These are phyloP conservation scores for Tulasnella calospora DNA, from an alignment of 768 basidiomycete species.

Conservation along the genomic window DNA sequence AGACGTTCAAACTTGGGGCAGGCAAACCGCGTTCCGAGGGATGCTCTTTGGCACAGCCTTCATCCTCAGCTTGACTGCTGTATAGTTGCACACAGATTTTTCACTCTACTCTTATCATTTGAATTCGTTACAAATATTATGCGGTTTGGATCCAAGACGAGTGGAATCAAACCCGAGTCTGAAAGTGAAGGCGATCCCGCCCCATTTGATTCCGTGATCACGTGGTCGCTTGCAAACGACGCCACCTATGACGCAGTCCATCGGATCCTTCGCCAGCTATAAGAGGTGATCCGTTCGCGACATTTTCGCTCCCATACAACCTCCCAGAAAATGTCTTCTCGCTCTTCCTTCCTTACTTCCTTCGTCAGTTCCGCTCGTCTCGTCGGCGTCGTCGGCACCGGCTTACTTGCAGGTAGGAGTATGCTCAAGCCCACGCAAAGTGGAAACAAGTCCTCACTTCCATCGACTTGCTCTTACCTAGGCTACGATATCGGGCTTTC, in stretches of 20 bases:
- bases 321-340: background rate
- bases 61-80: background rate
- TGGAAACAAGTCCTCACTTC: background rate
- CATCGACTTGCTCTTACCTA: background rate
- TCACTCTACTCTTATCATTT: too few relatives aligned
- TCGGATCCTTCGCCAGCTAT: background rate
- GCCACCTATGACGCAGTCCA: constrained; percentile 1
- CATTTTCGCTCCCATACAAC: background rate
- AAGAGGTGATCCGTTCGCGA: background rate
- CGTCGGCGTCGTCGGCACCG: constrained; percentile 5
- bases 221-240: background rate
- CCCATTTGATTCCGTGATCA: background rate
- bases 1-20: background rate
- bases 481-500: background rate
- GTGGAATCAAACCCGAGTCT: too few relatives aligned
- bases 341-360: background rate
- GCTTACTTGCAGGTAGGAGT: background rate
- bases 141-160: background rate
- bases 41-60: background rate
- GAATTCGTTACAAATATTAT: too few relatives aligned
- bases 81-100: background rate
- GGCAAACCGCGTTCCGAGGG: background rate
- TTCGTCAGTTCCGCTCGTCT: constrained; percentile 1
- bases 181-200: too few relatives aligned
- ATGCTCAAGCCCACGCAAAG: background rate